Base-by-base conservation (phyloP, 2,329 filamentous ascomycete species). In the Pseudocercospora cruenta region DNA sequence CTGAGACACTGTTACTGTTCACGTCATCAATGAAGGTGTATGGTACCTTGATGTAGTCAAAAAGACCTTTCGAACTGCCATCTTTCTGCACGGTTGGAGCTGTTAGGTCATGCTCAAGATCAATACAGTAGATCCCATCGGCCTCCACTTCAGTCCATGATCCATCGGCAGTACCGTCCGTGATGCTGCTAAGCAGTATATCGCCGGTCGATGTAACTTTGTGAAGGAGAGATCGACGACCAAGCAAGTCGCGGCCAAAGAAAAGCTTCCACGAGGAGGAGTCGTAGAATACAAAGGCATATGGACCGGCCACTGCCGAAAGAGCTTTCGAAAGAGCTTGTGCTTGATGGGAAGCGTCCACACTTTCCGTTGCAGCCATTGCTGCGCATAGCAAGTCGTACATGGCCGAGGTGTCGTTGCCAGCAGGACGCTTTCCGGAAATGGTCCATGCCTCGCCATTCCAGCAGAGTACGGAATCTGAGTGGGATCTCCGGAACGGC, bases 401-500 rank as follows among this genome's bases (percentile, higher is more conserved):
- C 19, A 98, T 82, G 6, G 82, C 80, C 73, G 90, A 85, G 2
- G 91, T 91, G 79, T 99, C 95, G 75, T 97, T 97, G 64, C 88
- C 91, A 47, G 74, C 65, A n/a, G 97, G 82, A 0, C 78, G 73
- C 9, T 84, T 72, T 36, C 84, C 84, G 8, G 79, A 80, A 58
- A 96, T 84, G 64, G 86, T 90, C 95, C 95, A 99, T 0, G 93
- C 94, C 77, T 99, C 95, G 51, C 95, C 95, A 75, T 99, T 99
- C 95, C 95, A 99, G 84, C 94, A 97, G 1, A 99, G 83, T 0
- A 92, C 82, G 0, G 90, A 92, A 3, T 84, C 83, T 0, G 84
- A 85, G 0, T 72, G 69, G 2, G 75, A 43, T 70, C 90, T 86
- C 49, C 85, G 78, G 3, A 96, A 85, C 1, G 95, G 95, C 77